phyloP scores from a whole-genome alignment of 768 basidiomycete species.

The Leccinum variicolor region DNA sequence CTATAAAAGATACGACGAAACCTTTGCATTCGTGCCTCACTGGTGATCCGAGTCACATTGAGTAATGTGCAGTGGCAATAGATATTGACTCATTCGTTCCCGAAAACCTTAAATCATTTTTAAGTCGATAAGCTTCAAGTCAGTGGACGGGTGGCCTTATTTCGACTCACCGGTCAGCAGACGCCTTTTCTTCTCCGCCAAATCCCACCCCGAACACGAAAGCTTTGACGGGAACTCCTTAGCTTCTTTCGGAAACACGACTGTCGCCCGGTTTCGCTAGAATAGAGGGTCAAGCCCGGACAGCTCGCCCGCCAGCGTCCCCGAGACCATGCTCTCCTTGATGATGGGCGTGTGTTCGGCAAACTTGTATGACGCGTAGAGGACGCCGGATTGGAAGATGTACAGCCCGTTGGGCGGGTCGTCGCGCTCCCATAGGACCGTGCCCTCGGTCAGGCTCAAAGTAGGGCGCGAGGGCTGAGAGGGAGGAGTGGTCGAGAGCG shows the following conservation, averaged over 20 bases:
- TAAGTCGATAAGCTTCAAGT: background rate
- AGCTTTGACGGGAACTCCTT: constrained; percentile 32
- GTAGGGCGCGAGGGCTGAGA: constrained; percentile 65
- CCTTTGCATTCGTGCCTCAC: constrained; percentile 40
- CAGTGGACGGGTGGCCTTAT: background rate
- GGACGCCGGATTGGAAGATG: constrained; percentile 81
- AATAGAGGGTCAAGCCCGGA: constrained; percentile 52
- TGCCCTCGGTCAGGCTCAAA: constrained; percentile 62
- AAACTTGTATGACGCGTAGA: constrained; percentile 84
- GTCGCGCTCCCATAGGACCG: constrained; percentile 73
- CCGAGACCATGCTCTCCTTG: constrained; percentile 92
- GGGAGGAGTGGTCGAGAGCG: constrained; percentile 50
- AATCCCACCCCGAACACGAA: constrained; percentile 31
- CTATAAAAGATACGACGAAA: constrained; percentile 26
- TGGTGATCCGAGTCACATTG: constrained; percentile 26
- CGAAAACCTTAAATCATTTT: constrained; percentile 29
- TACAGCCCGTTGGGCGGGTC: constrained; percentile 81
- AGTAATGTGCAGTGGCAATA: constrained; percentile 30
- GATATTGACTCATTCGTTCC: constrained; percentile 39
- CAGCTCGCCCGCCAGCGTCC: constrained; percentile 89
- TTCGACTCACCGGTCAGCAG: background rate
- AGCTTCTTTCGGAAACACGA: constrained; percentile 34
- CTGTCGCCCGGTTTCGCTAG: background rate
- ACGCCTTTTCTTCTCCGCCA: constrained; percentile 22
- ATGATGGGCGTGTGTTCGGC: constrained; percentile 67